Evolutionary conservation across 441 rosid genomes (phyloP).

Genomic region (Brassica hybrid): DNA sequence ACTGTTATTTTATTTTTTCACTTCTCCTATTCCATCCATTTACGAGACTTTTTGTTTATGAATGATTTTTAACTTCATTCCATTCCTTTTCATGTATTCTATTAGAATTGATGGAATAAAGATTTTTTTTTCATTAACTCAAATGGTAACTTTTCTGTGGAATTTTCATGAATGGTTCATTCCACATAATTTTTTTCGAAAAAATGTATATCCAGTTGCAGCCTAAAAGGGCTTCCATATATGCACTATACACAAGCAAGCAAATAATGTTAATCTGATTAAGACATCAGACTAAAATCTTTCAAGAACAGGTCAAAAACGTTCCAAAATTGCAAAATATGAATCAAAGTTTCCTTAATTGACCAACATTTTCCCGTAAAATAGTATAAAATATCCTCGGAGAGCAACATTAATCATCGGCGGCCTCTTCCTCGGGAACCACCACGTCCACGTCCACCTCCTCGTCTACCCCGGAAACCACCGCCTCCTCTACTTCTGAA

Average conservation of each 20-base stretch:
- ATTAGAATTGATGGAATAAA: background rate
- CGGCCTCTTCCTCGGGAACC: constrained; percentile 40
- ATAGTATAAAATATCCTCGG: background rate
- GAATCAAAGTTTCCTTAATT: constrained; percentile 30
- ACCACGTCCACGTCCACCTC: constrained; percentile 29
- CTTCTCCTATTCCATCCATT: too few species aligned
- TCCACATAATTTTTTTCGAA: too few species aligned
- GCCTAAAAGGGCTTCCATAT: too few species aligned
- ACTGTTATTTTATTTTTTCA: too few species aligned
- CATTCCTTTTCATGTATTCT: background rate
- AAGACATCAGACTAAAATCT: background rate
- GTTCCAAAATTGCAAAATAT: background rate
- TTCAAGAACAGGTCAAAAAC: background rate
- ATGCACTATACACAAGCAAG: background rate
- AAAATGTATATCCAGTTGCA: too few species aligned
- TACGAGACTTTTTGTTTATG: too few species aligned
- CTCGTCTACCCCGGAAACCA: constrained; percentile 36
- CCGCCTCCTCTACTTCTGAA: constrained; percentile 64
- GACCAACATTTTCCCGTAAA: constrained; percentile 1
- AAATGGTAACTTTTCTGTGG: too few species aligned
- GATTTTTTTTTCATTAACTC: background rate
- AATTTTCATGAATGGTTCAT: too few species aligned
- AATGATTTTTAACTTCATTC: background rate
- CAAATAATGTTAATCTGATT: background rate
- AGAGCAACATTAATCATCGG: constrained; percentile 12